phyloP scores from a whole-genome alignment of 1,284 basidiomycete genomes.

The Cryptococcus jaspeensis region DNA sequence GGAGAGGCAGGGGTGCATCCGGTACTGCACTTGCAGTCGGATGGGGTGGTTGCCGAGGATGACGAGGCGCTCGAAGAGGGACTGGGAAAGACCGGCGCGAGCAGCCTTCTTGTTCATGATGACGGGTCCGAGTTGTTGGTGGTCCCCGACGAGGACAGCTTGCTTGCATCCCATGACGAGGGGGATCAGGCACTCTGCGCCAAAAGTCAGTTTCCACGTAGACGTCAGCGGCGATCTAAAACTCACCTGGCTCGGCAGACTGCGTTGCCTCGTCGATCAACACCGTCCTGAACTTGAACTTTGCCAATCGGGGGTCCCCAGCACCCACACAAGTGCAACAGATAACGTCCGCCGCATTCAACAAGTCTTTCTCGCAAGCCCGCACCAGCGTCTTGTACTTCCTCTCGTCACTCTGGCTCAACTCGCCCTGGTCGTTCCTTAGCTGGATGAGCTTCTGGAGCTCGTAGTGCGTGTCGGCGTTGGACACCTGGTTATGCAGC shows the following conservation, averaged over 20 bases:
- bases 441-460: constrained; percentile 96
- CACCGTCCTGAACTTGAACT: constrained; percentile 97
- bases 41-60: constrained; percentile 94
- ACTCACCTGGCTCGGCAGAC: constrained; percentile 89
- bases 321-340: constrained; percentile 98
- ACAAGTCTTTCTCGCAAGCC: constrained; percentile 95
- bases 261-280: constrained; percentile 99
- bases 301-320: constrained; percentile 90
- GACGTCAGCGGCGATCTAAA: constrained; percentile 7
- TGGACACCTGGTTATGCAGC: constrained; percentile 94
- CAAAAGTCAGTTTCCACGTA: not conserved
- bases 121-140: constrained; percentile 96
- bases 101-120: constrained; percentile 99
- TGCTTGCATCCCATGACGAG: constrained; percentile 98
- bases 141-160: constrained; percentile 96
- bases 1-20: constrained; percentile 99
- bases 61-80: constrained; percentile 95
- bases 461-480: constrained; percentile 90
- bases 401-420: constrained; percentile 93
- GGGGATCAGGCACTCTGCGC: constrained; percentile 97
- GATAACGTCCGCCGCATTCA: constrained; percentile 93
- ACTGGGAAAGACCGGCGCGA: constrained; percentile 92
- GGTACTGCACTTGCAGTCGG: constrained; percentile 97
- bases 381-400: constrained; percentile 95
- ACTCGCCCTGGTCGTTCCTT: constrained; percentile 95